Evolutionary conservation across 495 filamentous ascomycete species (phyloP).

Genomic region (Rostrohypoxylon terebratum): DNA sequence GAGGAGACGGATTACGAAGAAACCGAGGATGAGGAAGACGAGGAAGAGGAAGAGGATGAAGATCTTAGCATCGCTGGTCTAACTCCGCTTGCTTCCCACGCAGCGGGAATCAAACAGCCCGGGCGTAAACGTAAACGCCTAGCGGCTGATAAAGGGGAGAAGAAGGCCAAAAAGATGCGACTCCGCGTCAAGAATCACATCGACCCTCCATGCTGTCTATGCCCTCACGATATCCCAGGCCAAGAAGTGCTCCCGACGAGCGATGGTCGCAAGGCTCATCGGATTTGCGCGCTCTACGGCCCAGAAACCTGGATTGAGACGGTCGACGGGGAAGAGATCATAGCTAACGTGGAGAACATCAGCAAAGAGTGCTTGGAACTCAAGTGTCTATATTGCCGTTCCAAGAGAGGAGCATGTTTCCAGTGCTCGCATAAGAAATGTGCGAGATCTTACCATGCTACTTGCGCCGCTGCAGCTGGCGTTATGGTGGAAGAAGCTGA

Average conservation of each 20-base stretch:
- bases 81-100: conserved; percentile 73
- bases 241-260: conserved; percentile 89
- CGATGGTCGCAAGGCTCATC: conserved; percentile 87
- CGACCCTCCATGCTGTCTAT: conserved; percentile 90
- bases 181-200: conserved; percentile 74
- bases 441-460: conserved; percentile 92
- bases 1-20: conserved; percentile 93
- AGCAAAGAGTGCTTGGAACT: conserved; percentile 89
- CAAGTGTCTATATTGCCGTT: conserved; percentile 94
- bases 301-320: conserved; percentile 91
- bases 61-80: conserved; percentile 67
- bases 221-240: conserved; percentile 89
- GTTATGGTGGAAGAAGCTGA: conserved; percentile 89
- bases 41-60: conserved; percentile 75
- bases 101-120: conserved; percentile 63
- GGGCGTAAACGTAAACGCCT: conserved; percentile 66
- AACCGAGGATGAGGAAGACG: conserved; percentile 76
- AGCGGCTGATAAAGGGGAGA: conserved; percentile 53
- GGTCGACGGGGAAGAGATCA: conserved; percentile 72
- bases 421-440: conserved; percentile 98
- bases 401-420: conserved; percentile 93
- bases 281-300: conserved; percentile 88
- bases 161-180: conserved; percentile 79
- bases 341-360: conserved; percentile 82
- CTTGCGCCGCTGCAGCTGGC: conserved; percentile 90